Base-by-base conservation (phyloP, 148 eudicot species). In the Rhododendron vialii region DNA sequence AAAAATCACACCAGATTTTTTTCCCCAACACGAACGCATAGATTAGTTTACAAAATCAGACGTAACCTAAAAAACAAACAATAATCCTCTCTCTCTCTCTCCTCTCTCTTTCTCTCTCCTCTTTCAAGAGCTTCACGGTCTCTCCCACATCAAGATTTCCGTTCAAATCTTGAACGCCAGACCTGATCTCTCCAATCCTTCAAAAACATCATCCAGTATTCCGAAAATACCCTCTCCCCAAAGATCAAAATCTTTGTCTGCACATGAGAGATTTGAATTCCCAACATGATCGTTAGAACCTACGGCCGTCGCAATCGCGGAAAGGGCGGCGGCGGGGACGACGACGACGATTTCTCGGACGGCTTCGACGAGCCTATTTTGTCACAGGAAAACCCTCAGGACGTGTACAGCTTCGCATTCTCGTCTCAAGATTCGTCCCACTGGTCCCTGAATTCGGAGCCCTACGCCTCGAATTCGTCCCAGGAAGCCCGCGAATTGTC, bases 271-370 rank as follows among this genome's bases (percentile, higher is more conserved):
- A 86, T 89, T 87, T 80, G 88, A 88, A 82, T 43, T 26, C 73
- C 10, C 73, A 26, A 10, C 35, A 96, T 96, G 99, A 95, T 96
- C 26, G 93, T 93, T 59, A 90, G 98, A 78, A 95, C 93, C 18
- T 96, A 95, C 90, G 95, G 95, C 20, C 94, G 99, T 1, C 93
- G 99, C 78, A 91, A 90, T 41, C 89, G 93, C 74, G 87, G 92
- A 85, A 51, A 93, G 75, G 90, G 87, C n/a, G 47, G 91, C 7
- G 76, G 82, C 18, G 45, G 90, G 1, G 78, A 80, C 11, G 59
- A 85, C 15, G 81, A 90, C 88, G 94, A 89, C 83, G 91, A 77
- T 59, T 92, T 55, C 45, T 87, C 86, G 33, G 94, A 90, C 73
- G 79, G 76, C 9, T 77, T 38, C 86, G 86, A 86, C 10, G 90